Conservation (phyloP, 768 basidiomycete species). For the Omphalotus guepiniiformis region DNA sequence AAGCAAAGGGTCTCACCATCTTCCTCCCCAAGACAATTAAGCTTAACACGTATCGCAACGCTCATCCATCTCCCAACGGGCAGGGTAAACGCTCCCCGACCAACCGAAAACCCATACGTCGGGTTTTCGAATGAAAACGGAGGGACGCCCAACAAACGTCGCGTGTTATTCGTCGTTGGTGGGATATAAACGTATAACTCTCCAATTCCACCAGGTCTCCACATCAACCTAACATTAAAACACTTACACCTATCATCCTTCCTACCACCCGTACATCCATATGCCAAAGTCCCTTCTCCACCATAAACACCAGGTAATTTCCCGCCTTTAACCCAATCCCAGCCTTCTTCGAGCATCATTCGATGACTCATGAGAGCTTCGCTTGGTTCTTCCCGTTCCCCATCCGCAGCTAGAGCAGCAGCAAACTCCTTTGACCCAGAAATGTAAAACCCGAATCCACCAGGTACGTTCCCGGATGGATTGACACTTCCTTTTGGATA, state of each 20-base stretch:
- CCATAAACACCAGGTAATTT: constrained; percentile 73
- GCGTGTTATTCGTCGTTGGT: constrained; percentile 38
- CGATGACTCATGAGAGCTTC: constrained; percentile 64
- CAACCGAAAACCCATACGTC: constrained; percentile 65
- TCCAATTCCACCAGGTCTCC: constrained; percentile 50
- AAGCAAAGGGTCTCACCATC: constrained; percentile 49
- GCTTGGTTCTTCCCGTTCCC: constrained; percentile 29
- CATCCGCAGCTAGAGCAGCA: constrained; percentile 18
- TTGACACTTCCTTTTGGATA: constrained; percentile 62
- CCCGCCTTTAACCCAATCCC: constrained; percentile 71
- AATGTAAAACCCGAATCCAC: constrained; percentile 72
- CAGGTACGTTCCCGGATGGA: constrained; percentile 44
- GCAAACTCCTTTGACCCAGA: constrained; percentile 46
- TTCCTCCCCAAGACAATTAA: constrained; percentile 56
- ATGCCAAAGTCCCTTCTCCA: constrained; percentile 52
- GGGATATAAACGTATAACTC: constrained; percentile 74
- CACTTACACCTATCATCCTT: constrained; percentile 59
- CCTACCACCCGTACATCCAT: constrained; percentile 66
- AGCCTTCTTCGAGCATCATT: constrained; percentile 57
- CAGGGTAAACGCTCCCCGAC: constrained; percentile 53
- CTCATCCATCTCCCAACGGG: constrained; percentile 57
- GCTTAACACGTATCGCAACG: constrained; percentile 60
- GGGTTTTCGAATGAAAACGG: constrained; percentile 45
- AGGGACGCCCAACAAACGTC: constrained; percentile 41
- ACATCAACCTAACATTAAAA: constrained; percentile 71